Base-by-base conservation (phyloP, 208 protist species). In the Crithidia bombi region DNA sequence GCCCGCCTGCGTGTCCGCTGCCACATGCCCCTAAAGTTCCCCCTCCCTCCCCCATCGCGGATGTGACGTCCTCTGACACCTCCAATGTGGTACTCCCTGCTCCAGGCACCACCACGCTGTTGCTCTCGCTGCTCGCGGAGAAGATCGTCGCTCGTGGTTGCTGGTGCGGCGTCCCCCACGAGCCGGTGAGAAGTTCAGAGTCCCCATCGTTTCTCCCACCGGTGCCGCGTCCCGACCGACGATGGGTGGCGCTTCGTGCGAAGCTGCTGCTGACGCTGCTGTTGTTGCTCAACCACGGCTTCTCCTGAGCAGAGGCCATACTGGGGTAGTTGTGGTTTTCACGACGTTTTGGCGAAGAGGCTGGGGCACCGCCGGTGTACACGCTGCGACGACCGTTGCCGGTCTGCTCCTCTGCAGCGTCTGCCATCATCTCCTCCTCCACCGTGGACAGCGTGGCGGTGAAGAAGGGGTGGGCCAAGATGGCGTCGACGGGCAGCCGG, bases 381-480 rank as follows among this genome's bases (percentile, higher is more conserved):
- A 56, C 12, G 10, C 54, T 67, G 41, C 30, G 35, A 15, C 38
- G 41, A 0, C 17, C 28, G 38, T 32, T 32, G 21, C 46, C 54
- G 6, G 68, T 47, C 11, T 25, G 25, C 56, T 36, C 39, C 33
- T 57, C 66, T 5, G 38, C 69, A 15, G 62, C 63, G 11, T 68
- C 63, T 1, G 46, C 35, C 33, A 47, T 46, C 19, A 46, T 35
- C 33, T 70, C 69, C 38, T 75, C 62, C n/a, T 69, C 63, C 6
- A 63, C 70, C 10, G 69, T 66, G 12, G 75, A 64, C 19, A 72
- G n/a, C 17, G 61, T 4, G 1, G 47, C 61, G 33, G 59, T 56
- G 43, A 82, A 93, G 65, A 90, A 96, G 0, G 81, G 87, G 64
- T 96, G 90, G 17, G 61, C 56, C 14, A 91, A 44, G 44, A 93